phyloP scores from a whole-genome alignment of 1,284 basidiomycete species.

The Albatrellus sp. region DNA sequence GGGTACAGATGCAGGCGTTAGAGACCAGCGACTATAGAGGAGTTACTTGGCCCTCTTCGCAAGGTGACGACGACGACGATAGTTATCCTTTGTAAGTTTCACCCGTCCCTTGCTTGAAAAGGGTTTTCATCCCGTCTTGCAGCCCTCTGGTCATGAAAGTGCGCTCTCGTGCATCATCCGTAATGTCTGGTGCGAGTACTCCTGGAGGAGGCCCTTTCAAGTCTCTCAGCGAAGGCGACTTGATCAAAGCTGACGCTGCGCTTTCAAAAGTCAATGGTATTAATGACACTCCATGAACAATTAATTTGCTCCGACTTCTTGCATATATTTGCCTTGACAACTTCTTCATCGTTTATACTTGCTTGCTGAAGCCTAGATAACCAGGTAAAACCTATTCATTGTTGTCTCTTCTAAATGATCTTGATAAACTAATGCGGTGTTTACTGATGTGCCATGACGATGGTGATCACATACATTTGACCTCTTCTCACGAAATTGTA shows the following conservation, averaged over 20 bases:
- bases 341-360: too few species aligned
- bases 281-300: too few species aligned
- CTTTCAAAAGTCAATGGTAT: slow-evolving; percentile 49
- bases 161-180: slow-evolving; percentile 75
- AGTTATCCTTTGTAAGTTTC: slow-evolving; percentile 77
- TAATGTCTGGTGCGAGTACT: slow-evolving; percentile 80
- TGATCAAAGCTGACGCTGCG: slow-evolving; percentile 75
- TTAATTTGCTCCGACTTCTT: not conserved
- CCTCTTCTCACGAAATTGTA: too few species aligned
- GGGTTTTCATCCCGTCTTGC: slow-evolving; percentile 9
- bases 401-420: too few species aligned
- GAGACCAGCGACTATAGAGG: slow-evolving; percentile 85
- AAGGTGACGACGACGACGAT: slow-evolving; percentile 83
- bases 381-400: too few species aligned
- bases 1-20: slow-evolving; percentile 66
- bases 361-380: too few species aligned
- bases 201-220: slow-evolving; percentile 70
- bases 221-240: slow-evolving; percentile 74
- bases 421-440: too few species aligned
- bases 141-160: slow-evolving; percentile 89
- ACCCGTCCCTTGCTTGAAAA: slow-evolving; percentile 2
- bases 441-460: too few species aligned
- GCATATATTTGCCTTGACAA: not conserved
- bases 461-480: too few species aligned
- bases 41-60: slow-evolving; percentile 45